Evolutionary conservation across 2,329 filamentous ascomycete genomes (phyloP).

Genomic region (Beauveria varroae): DNA sequence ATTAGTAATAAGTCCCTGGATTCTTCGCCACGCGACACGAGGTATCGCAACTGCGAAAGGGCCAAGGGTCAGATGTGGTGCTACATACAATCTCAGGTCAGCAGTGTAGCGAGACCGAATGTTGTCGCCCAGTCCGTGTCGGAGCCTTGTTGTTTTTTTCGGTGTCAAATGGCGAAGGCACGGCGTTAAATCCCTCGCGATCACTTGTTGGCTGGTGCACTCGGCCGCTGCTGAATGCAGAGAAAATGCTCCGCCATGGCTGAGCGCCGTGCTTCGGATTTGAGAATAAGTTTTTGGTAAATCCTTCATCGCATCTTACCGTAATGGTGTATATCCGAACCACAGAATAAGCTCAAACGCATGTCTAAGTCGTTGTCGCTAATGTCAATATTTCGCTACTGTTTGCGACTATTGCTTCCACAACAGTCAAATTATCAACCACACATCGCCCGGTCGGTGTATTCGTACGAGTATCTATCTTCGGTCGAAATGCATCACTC

Average conservation of each 20-base stretch:
- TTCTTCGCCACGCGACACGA: too few relatives aligned
- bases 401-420: not conserved
- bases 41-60: too few relatives aligned
- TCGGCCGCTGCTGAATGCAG: not conserved
- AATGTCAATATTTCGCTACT: not conserved
- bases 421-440: not conserved
- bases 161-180: not conserved
- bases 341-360: too few relatives aligned
- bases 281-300: too few relatives aligned
- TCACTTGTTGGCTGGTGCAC: not conserved
- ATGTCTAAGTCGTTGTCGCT: too few relatives aligned
- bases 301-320: too few relatives aligned
- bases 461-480: not conserved
- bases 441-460: not conserved
- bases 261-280: too few relatives aligned
- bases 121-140: not conserved
- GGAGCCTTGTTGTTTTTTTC: not conserved
- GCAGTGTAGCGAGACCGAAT: not conserved
- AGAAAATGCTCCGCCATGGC: not conserved
- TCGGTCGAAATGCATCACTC: not conserved
- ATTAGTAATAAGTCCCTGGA: too few relatives aligned
- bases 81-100: not conserved
- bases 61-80: not conserved
- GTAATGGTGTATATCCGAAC: too few relatives aligned
- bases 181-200: not conserved